These are phyloP conservation scores for Sideroxylon spinosum DNA, from an alignment of 179 eudicot species.

Conservation along the genomic window DNA sequence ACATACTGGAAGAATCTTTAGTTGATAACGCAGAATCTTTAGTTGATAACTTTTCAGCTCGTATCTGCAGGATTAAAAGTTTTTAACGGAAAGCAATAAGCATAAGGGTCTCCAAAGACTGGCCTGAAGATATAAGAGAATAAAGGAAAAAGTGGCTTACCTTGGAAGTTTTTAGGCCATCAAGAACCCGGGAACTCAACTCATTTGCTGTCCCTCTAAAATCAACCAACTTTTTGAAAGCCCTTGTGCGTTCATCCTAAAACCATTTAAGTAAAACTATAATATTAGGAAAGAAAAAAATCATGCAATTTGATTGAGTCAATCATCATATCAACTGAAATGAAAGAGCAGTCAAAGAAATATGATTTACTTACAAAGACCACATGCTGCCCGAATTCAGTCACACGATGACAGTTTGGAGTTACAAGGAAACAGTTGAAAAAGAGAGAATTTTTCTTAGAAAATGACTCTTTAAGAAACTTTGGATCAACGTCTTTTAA, in stretches of 20 bases:
- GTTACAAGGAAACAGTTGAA: constrained; percentile 72
- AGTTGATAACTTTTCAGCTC: constrained; percentile 48
- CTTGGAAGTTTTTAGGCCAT: constrained; percentile 74
- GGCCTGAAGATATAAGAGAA: background rate
- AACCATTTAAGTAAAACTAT: constrained; percentile 10
- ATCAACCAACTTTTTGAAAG: constrained; percentile 68
- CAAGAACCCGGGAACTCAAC: constrained; percentile 65
- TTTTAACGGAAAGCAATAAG: constrained; percentile 3
- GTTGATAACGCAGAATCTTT: constrained; percentile 33
- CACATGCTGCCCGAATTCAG: constrained; percentile 66
- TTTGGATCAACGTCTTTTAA: constrained; percentile 59
- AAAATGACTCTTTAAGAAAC: constrained; percentile 47
- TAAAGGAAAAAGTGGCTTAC: constrained; percentile 30
- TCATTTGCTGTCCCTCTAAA: constrained; percentile 74
- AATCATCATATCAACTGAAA: constrained; percentile 7
- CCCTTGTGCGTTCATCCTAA: constrained; percentile 77
- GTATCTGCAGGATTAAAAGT: constrained; percentile 50
- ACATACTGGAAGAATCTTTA: constrained; percentile 36
- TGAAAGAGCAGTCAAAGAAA: constrained; percentile 14
- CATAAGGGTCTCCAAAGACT: constrained; percentile 2
- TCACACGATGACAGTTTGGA: constrained; percentile 85
- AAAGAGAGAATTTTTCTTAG: constrained; percentile 50
- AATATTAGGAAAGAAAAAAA: background rate
- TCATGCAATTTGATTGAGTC: background rate
- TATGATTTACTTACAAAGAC: constrained; percentile 57